Base-by-base conservation (phyloP, 148 eudicot genomes). In the Arbutus unedo region DNA sequence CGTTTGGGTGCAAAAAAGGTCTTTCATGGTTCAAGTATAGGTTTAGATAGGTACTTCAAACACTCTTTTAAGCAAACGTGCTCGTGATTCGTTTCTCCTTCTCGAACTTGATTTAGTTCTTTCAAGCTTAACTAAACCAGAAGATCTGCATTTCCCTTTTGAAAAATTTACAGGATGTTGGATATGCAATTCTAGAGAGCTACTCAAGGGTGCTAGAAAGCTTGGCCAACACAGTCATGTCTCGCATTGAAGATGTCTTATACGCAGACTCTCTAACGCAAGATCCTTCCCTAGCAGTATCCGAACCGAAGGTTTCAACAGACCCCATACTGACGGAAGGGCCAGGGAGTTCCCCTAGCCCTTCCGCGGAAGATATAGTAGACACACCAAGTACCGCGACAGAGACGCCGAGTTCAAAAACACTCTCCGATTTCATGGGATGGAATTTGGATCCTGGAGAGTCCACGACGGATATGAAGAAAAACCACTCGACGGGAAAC, bases 111-210 rank as follows among this genome's bases (percentile, higher is more conserved):
- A 0, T 10, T 25, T 66, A 38, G 25, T 66, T 66, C 71, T 25
- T 66, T 11, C 11, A 66, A 66, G 71, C 18, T 11, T 66, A 66
- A 14, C 71, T 66, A 10, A 66, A 5, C 71, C 71, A 66, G 25
- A 2, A 60, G 66, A 60, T 6, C 9, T 60, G 71, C 44, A 66
- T 66, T 66, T 66, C 43, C 43, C 43, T 31, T 31, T 0, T 3
- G n/a, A n/a, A n/a, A 62, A 23, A 31, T 10, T 31, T 66, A 16
- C 84, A 95, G 98, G 98, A 96, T 82, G 98, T 96, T 74, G 94
- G 94, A 13, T 88, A 86, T 49, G 91, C 91, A 19, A 71, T 92
- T 71, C 84, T 92, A 15, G 94, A 92, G 85, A 90, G 94, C 89
- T 92, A 92, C 44, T 66, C 71, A 5, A 66, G 71, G 71, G 71